Base-by-base conservation (phyloP, 2,329 filamentous ascomycete species). In the Cladophialophora immunda region DNA sequence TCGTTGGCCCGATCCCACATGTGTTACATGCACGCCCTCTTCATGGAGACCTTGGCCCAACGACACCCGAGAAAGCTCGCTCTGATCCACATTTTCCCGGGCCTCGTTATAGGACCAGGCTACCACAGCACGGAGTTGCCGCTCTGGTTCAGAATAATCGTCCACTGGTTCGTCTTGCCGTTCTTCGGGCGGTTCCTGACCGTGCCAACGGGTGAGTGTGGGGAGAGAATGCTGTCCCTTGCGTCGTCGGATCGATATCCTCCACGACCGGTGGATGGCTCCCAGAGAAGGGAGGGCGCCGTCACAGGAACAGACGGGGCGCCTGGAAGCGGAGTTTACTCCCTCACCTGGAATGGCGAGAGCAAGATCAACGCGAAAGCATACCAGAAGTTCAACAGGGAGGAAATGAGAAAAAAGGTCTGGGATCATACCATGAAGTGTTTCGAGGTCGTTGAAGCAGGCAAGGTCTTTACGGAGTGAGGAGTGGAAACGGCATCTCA, bases 1-100 rank as follows among this genome's bases (percentile, higher is more conserved):
- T 68, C 67, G 3, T 63, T 65, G n/a, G 73, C 74, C 1, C 73
- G 78, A 55, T 74, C 68, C 4, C 70, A 78, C 65, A 71, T 73
- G 34, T 63, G 68, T 11, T 77, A 77, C 55, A 75, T 78, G 72
- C 77, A 67, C 13, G 77, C 73, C 8, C 73, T 78, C 50, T 73
- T 75, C 69, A 74, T 78, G 36, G 75, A 77, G 47, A 65, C 73
- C 25, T 54, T 78, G 0, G 76, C 75, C 2, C 59, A 69, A 6
- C 60, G 73, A 52, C 66, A 79, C 53, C 47, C 55, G 15, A 64
- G 62, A 6, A 74, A 73, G 29, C 50, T 79, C 3, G 62, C 66
- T 3, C 65, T 76, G 13, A 66, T 70, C 4, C 77, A 79, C 66
- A 73, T 76, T 32, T 77, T 73, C 54, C 78, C 78, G 0, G 76